Base-by-base conservation (phyloP, 2,329 filamentous ascomycete genomes). In the Rugonectria rugulosa region DNA sequence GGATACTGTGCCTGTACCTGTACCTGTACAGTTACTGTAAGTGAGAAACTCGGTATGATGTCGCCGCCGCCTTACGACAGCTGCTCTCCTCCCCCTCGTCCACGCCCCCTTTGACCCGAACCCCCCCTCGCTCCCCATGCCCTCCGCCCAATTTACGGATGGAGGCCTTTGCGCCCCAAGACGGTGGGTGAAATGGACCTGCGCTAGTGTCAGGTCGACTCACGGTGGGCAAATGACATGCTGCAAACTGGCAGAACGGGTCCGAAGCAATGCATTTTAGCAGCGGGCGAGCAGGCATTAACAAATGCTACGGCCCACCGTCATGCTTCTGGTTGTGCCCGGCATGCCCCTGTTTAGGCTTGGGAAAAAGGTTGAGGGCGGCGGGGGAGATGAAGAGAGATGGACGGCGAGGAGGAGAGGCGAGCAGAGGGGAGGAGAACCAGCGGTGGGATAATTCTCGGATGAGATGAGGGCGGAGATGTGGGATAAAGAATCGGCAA, bases 141-240 rank as follows among this genome's bases (percentile, higher is more conserved):
- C 26, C 26, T 11, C n/a, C n/a, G n/a, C n/a, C n/a, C n/a, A n/a
- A 12, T 29, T 29, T 29, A 7, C 12, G 26, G 26, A 29, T 36
- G 38, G 38, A 42, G 38, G 38, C 23, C 38, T 15, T 26, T 42
- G 38, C 56, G 42, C 53, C 41, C 59, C 52, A 59, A 44, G 56
- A 56, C 56, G 61, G 63, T 67, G 62, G 57, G 53, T 59, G 55
- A 52, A n/a, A 61, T 63, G 65, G 65, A 67, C 63, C 61, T 67
- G 61, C 65, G 61, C 64, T 65, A 67, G 65, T 63, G 65, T 58
- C 48, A 62, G 60, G 60, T 41, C 55, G 56, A 54, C 47, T 56
- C 42, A 38, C 38, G 46, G 61, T 65, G 52, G 50, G 47, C 54
- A 64, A 61, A 60, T 64, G 42, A 45, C 40, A 50, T 34, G 45